A percentile compares a stretch with the other conserved stretches of the same genome.
These are phyloP conservation scores for Zea mays DNA, from an alignment of 176 grass and related monocot species.

Conservation along the genomic window Zm-B73-REFERENCE-NAM-5.0 NC_050102.1:129638501-129639000, in stretches of 20 bases:
- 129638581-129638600: conserved; percentile 1
- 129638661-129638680: background rate
- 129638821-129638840: background rate
- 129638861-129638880: conserved; percentile 3
- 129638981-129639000: too few species aligned
- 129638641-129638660: background rate
- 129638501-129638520: background rate
- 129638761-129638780: background rate
- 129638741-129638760: background rate
- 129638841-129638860: conserved; percentile 13
- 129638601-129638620: conserved; percentile 37
- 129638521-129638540: conserved; percentile 1
- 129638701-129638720: background rate
- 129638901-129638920: background rate
- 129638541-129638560: background rate
- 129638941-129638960: too few species aligned
- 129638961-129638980: too few species aligned
- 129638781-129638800: conserved; percentile 8
- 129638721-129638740: background rate
- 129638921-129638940: too few species aligned
- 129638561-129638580: background rate
- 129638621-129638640: background rate
- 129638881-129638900: background rate
- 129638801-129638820: conserved; percentile 25
- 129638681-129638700: background rate